phyloP scores from a whole-genome alignment of 805 yeast genomes.

The Yarrowia yakushimensis region DNA sequence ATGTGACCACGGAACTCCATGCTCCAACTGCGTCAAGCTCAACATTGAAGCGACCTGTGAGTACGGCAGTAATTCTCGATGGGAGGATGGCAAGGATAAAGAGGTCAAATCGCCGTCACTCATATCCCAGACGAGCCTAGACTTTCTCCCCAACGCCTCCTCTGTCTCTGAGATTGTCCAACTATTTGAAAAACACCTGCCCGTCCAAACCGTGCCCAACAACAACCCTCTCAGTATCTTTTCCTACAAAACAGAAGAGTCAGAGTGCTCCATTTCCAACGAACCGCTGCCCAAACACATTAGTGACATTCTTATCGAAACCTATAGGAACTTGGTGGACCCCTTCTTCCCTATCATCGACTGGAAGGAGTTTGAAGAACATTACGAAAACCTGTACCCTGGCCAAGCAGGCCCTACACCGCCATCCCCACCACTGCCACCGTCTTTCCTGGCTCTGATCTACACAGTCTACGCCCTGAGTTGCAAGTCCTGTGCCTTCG shows the following conservation, averaged over 20 bases:
- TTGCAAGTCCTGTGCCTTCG: constrained; percentile 14
- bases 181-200: constrained; percentile 1
- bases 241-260: not conserved
- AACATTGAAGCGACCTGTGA: constrained; percentile 10
- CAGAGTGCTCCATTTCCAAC: not conserved
- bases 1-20: constrained; percentile 16
- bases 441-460: not conserved
- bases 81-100: not conserved
- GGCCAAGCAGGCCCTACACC: not conserved
- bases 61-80: constrained; percentile 12
- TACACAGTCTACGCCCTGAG: constrained; percentile 12
- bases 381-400: constrained; percentile 11
- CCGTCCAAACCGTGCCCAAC: not conserved
- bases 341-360: constrained; percentile 15
- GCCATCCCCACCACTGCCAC: not conserved
- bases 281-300: constrained; percentile 4
- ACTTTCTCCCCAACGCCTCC: not conserved
- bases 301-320: constrained; percentile 1
- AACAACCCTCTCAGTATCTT: constrained; percentile 8
- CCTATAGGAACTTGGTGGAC: not conserved
- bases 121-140: not conserved
- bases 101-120: not conserved
- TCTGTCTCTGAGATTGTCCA: not conserved
- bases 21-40: constrained; percentile 11
- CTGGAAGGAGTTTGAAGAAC: constrained; percentile 16